Base-by-base conservation (phyloP, 1,139 yeast genomes). In the Geotrichum fermentans region DNA sequence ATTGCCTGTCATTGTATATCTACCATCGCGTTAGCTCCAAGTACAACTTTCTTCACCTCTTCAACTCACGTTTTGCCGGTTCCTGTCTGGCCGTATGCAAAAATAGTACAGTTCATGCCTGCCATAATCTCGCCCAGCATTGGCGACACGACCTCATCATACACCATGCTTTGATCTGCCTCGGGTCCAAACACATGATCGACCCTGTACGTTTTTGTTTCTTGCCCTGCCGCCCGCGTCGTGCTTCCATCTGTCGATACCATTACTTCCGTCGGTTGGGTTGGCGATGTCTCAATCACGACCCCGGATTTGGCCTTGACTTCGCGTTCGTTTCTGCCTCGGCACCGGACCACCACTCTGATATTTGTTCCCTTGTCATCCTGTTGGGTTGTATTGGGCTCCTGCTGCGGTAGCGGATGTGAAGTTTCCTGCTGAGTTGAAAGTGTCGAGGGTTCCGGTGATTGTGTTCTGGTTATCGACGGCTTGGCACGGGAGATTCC, bases 81-180 rank as follows among this genome's bases (percentile, higher is more conserved):
- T 8, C 95, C 95, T 0, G 95, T 87, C 66, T 87, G 96, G 8
- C 96, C 95, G 63, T 87, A 87, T 0, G 95, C 95, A 59, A 87
- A 75, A 3, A 88, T 75, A 0, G 96, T 85, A 50, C 89, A 88
- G 50, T 61, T 63, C 58, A 61, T 56, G 8, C 88, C 88, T 38
- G 70, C 66, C 45, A 81, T 56, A 62, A 81, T 76, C 56, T 83
- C 89, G 22, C 71, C 68, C 36, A 83, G 73, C 49, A 78, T 72
- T 32, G 84, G 83, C 28, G 72, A 62, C 0, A 83, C 87, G 8
- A 80, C 80, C 26, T 77, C 76, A 14, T 78, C 76, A 56, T 78
- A 83, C 0, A 83, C 61, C 56, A 75, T 66, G 45, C 70, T 70
- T 63, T 83, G 92, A 60, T 81, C 86, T 11, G 87, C 82, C 51